Percentiles rank a stretch among this genome's conserved stretches.
phyloP scores from a whole-genome alignment of 148 eudicot species.

The Fagopyrum tataricum region DNA sequence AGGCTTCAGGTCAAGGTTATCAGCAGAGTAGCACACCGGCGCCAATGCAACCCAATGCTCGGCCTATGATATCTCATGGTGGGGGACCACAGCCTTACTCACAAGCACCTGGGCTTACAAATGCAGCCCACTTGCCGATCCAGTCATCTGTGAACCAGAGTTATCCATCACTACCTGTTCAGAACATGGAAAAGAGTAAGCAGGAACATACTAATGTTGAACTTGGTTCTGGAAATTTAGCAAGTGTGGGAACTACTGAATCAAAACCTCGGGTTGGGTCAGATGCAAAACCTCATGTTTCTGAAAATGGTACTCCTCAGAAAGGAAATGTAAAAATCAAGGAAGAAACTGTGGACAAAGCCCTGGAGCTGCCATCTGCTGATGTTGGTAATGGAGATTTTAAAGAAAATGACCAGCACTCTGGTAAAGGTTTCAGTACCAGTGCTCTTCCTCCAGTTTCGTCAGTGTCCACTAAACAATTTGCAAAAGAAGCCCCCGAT shows the following conservation, averaged over 20 bases:
- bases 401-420: conserved; percentile 21
- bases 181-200: conserved; percentile 15
- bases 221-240: conserved; percentile 14
- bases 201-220: conserved; percentile 25
- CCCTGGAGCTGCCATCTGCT: conserved; percentile 24
- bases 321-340: conserved; percentile 23
- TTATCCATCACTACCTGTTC: conserved; percentile 25
- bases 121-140: conserved; percentile 41
- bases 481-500: conserved; percentile 23
- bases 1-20: conserved; percentile 27
- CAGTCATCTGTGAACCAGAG: conserved; percentile 38
- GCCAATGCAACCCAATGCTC: conserved; percentile 41
- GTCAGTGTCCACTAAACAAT: conserved; percentile 14
- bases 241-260: conserved; percentile 10
- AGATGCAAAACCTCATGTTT: conserved; percentile 23
- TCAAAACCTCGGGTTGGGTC: conserved; percentile 15
- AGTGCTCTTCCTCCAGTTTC: conserved; percentile 23
- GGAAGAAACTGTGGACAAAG: conserved; percentile 27
- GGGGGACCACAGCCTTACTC: conserved; percentile 34
- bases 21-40: conserved; percentile 35
- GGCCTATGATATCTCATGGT: conserved; percentile 43
- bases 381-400: conserved; percentile 19
- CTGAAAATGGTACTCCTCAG: conserved; percentile 26
- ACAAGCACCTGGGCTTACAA: conserved; percentile 34
- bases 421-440: conserved; percentile 17